phyloP scores from a whole-genome alignment of 106 monocot species.

The Dendrobium nobile region DNA sequence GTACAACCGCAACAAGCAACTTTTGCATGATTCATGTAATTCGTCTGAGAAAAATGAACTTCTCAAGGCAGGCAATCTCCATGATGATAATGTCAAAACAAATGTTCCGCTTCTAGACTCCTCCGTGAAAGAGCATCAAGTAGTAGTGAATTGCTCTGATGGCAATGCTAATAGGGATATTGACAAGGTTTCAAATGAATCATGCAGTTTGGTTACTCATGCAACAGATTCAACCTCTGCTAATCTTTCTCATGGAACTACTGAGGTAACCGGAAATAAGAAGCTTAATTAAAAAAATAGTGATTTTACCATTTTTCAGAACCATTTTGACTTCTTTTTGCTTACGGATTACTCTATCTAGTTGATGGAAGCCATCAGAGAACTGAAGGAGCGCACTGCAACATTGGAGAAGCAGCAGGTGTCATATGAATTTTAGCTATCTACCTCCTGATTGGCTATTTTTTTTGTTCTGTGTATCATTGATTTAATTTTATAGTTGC shows the following conservation, averaged over 20 bases:
- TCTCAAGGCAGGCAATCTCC: background rate
- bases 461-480: background rate
- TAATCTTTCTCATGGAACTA: constrained; percentile 8
- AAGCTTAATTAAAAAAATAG: background rate
- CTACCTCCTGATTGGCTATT: background rate
- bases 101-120: background rate
- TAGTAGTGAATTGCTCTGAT: background rate
- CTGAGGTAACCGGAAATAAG: constrained; percentile 8
- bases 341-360: background rate
- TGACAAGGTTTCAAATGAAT: background rate
- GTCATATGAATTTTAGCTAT: background rate
- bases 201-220: background rate
- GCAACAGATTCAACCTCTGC: constrained; percentile 3
- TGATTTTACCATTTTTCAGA: background rate
- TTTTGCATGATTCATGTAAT: constrained; percentile 3
- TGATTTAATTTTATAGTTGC: background rate
- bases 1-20: constrained; percentile 1
- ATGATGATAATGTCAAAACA: constrained; percentile 6
- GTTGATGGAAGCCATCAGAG: constrained; percentile 11
- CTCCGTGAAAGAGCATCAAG: constrained; percentile 1
- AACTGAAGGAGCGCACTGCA: constrained; percentile 12
- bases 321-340: background rate
- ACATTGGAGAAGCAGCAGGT: constrained; percentile 30
- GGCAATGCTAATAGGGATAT: background rate
- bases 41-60: constrained; percentile 11